phyloP scores from a whole-genome alignment of 1,139 yeast species.

The Sugiyamaella japonica region DNA sequence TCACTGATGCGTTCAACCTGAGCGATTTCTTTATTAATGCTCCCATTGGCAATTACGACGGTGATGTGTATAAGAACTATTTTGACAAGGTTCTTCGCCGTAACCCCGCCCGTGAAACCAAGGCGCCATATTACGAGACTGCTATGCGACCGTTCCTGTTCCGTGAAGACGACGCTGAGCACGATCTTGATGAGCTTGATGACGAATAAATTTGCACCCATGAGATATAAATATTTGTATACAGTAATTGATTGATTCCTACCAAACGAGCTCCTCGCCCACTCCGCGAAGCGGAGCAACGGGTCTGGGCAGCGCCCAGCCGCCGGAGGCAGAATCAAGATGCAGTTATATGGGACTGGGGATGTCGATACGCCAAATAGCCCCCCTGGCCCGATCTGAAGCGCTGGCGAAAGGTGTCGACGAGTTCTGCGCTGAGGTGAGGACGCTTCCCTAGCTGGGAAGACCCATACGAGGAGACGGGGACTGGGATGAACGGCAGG shows the following conservation, averaged over 20 bases:
- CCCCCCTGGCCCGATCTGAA: slow-evolving; percentile 30
- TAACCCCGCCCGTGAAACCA: slow-evolving; percentile 39
- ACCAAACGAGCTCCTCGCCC: too few species aligned
- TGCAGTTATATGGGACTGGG: too few species aligned
- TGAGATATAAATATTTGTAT: background rate
- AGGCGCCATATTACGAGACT: slow-evolving; percentile 44
- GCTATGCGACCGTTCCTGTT: slow-evolving; percentile 45
- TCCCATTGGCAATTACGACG: slow-evolving; percentile 80
- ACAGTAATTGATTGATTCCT: background rate
- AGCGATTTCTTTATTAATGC: slow-evolving; percentile 85
- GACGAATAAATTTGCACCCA: background rate
- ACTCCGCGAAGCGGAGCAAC: too few species aligned
- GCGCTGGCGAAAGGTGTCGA: slow-evolving; percentile 30
- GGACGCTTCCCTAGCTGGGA: slow-evolving; percentile 19
- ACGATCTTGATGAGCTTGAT: slow-evolving; percentile 3
- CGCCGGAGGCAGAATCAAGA: too few species aligned
- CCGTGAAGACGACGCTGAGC: slow-evolving; percentile 32
- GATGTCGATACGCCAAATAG: slow-evolving; percentile 25
- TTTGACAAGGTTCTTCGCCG: slow-evolving; percentile 43
- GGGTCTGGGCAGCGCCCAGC: background rate
- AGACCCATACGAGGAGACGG: background rate
- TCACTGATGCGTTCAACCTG: slow-evolving; percentile 87
- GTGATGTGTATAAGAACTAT: slow-evolving; percentile 83
- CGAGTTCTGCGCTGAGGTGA: slow-evolving; percentile 28
- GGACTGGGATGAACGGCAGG: slow-evolving; percentile 33